Evolutionary conservation across 1,139 yeast genomes (phyloP).

Genomic region (Hemisphaericaspora subhashii): DNA sequence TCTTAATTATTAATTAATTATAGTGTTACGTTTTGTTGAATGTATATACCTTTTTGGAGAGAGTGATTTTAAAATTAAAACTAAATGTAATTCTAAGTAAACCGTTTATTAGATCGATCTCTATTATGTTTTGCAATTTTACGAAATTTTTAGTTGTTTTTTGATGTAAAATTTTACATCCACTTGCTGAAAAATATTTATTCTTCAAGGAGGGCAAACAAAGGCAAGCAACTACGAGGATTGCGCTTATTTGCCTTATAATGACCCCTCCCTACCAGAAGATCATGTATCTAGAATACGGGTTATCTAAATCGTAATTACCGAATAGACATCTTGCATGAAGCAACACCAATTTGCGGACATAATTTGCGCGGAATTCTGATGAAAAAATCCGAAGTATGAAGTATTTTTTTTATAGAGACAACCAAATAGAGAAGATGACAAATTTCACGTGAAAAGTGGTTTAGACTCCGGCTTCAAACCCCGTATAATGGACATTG

Average conservation of each 20-base stretch:
- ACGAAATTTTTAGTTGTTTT: not conserved
- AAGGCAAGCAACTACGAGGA: too few species aligned
- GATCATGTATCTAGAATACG: not conserved
- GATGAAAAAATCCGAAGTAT: too few species aligned
- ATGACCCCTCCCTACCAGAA: not conserved
- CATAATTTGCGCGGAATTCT: too few species aligned
- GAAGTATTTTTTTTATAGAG: too few species aligned
- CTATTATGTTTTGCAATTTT: not conserved
- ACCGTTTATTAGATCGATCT: too few species aligned
- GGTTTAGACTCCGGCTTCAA: not conserved
- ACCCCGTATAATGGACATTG: not conserved
- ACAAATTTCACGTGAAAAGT: not conserved
- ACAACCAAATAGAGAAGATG: not conserved
- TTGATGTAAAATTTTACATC: too few species aligned
- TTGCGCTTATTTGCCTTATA: not conserved
- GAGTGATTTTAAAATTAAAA: too few species aligned
- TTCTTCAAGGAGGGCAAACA: too few species aligned
- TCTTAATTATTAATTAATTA: too few species aligned
- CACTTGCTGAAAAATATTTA: not conserved
- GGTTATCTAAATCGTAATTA: not conserved
- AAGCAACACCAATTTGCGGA: not conserved
- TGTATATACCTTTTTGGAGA: too few species aligned
- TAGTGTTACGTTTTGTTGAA: too few species aligned
- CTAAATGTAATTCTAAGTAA: too few species aligned
- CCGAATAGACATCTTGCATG: not conserved